Evolutionary conservation across 2,329 filamentous ascomycete genomes (phyloP), one percentile per base, ranked within the genome.

Genomic region (Aspergillus aculeatinus): DNA sequence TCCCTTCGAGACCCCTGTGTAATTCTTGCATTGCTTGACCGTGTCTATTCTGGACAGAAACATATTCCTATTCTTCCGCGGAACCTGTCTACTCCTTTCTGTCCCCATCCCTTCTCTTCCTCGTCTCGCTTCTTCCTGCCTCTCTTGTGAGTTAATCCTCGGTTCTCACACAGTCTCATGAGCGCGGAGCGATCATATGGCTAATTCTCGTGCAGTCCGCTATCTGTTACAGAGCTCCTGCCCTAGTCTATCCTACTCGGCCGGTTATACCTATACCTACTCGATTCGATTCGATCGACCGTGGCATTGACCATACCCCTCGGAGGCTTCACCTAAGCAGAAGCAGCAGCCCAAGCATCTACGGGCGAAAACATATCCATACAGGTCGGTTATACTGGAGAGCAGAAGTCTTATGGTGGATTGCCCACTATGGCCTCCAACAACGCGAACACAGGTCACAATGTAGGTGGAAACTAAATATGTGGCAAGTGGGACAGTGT

Each of bases 381-480:
- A 55, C 35, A 14, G 2, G 2, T 25, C 39, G 29, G 33, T 16
- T 48, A 51, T 63, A 51, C 62, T 57, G 66, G 63, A 14, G 21
- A 29, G 25, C 10, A 10, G 10, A 12, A 9, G 35, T 42, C 25
- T 29, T 23, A 64, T 61, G 59, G 60, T 68, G 68, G 61, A 58
- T 75, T 76, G 74, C 68, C 70, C 62, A 70, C 71, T 39, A 76
- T 77, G 69, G 67, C 72, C 61, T 69, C 72, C 23, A 76, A 44
- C 39, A 44, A 77, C 62, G 62, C 71, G 60, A 68, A 67, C 52
- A 65, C 69, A 52, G 71, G 76, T 64, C 75, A 77, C 68, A 71
- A 72, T 63, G 77, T 78, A 65, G 69, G 75, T 73, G 49, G 51
- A 25, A 47, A 5, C 29, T 27, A 29, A 9, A 16, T n/a, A 48